These are phyloP conservation scores for Didymella segeticola DNA, from an alignment of 2,329 filamentous ascomycete species.

Conservation along the genomic window DNA sequence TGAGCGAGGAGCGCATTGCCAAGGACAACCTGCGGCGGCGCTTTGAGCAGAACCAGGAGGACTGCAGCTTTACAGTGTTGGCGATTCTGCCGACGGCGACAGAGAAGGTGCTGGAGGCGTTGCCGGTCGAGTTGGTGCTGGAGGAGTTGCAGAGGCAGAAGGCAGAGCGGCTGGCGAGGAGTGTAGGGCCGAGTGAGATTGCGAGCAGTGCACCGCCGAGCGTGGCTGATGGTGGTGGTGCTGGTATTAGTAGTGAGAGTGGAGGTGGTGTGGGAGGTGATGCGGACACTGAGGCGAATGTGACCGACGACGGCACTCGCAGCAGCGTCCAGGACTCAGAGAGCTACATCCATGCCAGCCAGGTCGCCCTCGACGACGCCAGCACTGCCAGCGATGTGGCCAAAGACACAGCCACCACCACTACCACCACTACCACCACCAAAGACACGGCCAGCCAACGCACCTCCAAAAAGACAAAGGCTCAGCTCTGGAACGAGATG, in stretches of 20 bases:
- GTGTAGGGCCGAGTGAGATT: slow-evolving; percentile 63
- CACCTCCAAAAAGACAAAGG: slow-evolving; percentile 85
- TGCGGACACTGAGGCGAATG: too few species aligned
- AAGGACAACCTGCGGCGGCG: slow-evolving; percentile 95
- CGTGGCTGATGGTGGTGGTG: slow-evolving; percentile 65
- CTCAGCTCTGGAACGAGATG: slow-evolving; percentile 95
- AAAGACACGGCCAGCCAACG: slow-evolving; percentile 59
- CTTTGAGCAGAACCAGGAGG: slow-evolving; percentile 98
- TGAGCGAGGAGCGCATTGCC: slow-evolving; percentile 93
- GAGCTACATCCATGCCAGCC: slow-evolving; percentile 82
- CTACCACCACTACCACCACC: too few species aligned
- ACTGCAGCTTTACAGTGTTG: slow-evolving; percentile 98
- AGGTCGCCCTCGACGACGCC: slow-evolving; percentile 63
- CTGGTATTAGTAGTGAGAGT: too few species aligned
- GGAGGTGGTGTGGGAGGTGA: too few species aligned
- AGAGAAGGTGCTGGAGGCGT: slow-evolving; percentile 82
- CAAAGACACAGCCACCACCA: too few species aligned
- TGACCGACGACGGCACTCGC: slow-evolving; percentile 76
- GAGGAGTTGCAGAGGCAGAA: slow-evolving; percentile 95
- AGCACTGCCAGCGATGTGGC: too few species aligned
- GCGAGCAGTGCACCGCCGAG: slow-evolving; percentile 69
- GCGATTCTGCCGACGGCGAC: slow-evolving; percentile 91
- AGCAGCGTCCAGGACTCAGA: slow-evolving; percentile 74
- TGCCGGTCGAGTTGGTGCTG: slow-evolving; percentile 92
- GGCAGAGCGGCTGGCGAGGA: slow-evolving; percentile 70